Evolutionary conservation across 2,329 filamentous ascomycete species (phyloP).

Genomic region (Ophiostoma himal-ulmi): DNA sequence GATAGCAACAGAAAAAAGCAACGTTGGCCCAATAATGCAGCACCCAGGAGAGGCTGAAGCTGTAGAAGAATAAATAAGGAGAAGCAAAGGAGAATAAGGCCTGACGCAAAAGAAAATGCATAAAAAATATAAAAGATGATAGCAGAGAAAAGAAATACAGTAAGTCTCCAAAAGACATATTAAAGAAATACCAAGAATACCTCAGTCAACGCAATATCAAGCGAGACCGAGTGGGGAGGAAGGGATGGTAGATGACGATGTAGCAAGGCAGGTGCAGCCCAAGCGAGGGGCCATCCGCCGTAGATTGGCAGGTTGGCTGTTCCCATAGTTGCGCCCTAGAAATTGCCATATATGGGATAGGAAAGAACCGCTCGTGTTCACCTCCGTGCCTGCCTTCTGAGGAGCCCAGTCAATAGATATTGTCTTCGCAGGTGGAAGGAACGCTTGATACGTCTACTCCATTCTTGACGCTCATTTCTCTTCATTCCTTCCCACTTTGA

Average conservation of each 20-base stretch:
- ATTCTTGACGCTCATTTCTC: conserved; percentile 9
- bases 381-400: background rate
- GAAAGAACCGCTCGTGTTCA: background rate
- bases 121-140: background rate
- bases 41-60: background rate
- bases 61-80: background rate
- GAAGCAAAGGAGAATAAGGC: background rate
- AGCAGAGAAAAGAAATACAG: background rate
- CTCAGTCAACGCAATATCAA: background rate
- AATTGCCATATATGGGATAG: background rate
- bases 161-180: background rate
- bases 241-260: conserved; percentile 6
- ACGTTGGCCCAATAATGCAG: background rate
- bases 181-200: background rate
- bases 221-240: background rate
- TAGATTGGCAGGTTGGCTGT: no score
- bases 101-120: background rate
- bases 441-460: conserved; percentile 10
- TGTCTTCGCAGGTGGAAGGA: conserved; percentile 7
- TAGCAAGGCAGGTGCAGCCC: background rate
- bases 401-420: no score
- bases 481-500: conserved; percentile 5
- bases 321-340: background rate
- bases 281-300: background rate
- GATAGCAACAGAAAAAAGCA: background rate